Evolutionary conservation across 2,329 filamentous ascomycete genomes (phyloP).

Genomic region (Pseudogymnoascus destructans): DNA sequence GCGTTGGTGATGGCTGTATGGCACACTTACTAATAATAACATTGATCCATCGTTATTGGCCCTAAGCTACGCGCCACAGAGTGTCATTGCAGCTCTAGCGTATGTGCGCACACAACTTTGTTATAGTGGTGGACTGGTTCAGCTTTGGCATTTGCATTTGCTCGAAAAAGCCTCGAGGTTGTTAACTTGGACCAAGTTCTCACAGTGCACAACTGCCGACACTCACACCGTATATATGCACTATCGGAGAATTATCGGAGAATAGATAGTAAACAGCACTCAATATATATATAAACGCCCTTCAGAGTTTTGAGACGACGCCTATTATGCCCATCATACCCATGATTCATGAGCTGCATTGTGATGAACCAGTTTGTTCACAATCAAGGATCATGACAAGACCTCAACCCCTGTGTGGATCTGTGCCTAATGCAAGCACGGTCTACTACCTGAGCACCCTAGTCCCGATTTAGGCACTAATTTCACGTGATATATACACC

Average conservation of each 20-base stretch:
- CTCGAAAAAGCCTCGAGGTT: not conserved
- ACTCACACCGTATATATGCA: not conserved
- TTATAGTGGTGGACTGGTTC: not conserved
- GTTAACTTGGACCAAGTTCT: not conserved
- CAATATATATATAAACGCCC: not conserved
- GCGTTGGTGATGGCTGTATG: not conserved
- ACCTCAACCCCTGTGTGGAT: slow-evolving; percentile 1
- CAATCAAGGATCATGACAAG: not conserved
- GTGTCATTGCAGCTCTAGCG: not conserved
- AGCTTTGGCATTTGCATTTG: not conserved
- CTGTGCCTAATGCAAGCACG: not conserved
- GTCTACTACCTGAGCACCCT: not conserved
- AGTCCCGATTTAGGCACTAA: not conserved
- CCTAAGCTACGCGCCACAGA: not conserved
- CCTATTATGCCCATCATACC: not conserved
- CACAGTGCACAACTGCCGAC: not conserved
- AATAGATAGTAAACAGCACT: not conserved
- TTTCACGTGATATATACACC: not conserved
- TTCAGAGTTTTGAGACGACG: not conserved
- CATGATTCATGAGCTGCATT: not conserved
- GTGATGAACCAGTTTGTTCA: not conserved
- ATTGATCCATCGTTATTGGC: not conserved
- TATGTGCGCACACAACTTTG: not conserved
- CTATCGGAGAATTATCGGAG: not conserved
- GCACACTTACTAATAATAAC: not conserved